Evolutionary conservation across 2,329 filamentous ascomycete species (phyloP), one percentile per base, ranked within the genome.

Genomic region (Fusarium sp.): DNA sequence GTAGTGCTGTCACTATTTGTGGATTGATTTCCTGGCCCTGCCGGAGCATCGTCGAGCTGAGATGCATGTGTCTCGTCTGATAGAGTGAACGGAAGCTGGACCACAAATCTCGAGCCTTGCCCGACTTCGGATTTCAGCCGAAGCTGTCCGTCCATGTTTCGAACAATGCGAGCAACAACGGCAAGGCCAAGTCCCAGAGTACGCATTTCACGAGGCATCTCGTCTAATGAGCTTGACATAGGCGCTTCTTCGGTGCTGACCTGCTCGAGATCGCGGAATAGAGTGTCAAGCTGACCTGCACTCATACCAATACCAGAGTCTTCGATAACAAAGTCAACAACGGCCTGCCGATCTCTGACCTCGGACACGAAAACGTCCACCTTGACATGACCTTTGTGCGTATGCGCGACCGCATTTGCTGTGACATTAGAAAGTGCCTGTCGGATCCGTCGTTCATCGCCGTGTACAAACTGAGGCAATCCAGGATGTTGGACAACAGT

Each of bases 101-200:
- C 88, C 22, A 94, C 89, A 69, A 97, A 97, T 55, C 92, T 87
- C 20, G 94, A 94, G 1, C 94, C 94, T 73, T 91, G 92, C 3
- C 92, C 92, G 76, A 92, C 87, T 74, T 96, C 93, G 0, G 94
- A 97, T 74, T 94, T 95, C 2, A 97, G 82, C 3, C 93, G 89
- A 30, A 97, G 80, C 75, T 97, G 94, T 0, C 94, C 94, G 62
- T 95, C 91, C 92, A 97, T 96, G 75, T 94, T 97, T n/a, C 90
- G 88, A 32, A 97, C 86, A 38, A 94, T 93, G 40, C 94, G 88
- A 18, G 93, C 92, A n/a, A 97, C 94, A 15, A 97, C 85, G 1
- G 94, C 94, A n/a, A 97, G 84, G 0, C 94, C 94, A 12, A 97
- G 85, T 0, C 94, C 94, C 2, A 97, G 80, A 0, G 89, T 90